Evolutionary conservation across 257 asterid species (phyloP), one percentile per base, ranked within the genome.

Genomic region (Sherardia arvensis): DNA sequence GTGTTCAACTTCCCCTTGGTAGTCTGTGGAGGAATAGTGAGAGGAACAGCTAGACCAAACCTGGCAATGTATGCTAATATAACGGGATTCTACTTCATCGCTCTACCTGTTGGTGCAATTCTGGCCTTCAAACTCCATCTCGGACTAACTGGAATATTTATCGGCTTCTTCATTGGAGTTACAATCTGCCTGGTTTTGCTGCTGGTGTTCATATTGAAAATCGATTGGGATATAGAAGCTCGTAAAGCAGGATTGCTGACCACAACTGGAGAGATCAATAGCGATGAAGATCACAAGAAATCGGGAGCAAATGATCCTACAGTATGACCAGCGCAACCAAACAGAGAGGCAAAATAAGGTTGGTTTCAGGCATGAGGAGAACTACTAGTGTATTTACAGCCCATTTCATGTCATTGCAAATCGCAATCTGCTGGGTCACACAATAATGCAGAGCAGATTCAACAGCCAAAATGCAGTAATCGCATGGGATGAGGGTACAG

Each of bases 21-120:
- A 17, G 99, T 90, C 59, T 84, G 94, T 14, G 97, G 96, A 0
- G 99, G 96, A 51, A 80, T 93, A 2, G 91, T 87, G 66, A 73
- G 97, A 62, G 97, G 99, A 7, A 93, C 96, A 62, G 97, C 92
- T 0, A 32, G 87, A 66, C 97, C 96, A 15, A 79, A 87, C 84
- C 64, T 90, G 7, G 95, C 87, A 12, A 84, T 74, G 74, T 90
- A 85, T 55, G 96, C 97, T 4, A 87, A 83, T 54, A 51, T 90
- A 12, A 72, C 79, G 2, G 97, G 97, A 8, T 90, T 87, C 43
- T 93, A 93, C 61, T 11, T 87, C 59, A 7, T 90, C 60, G 95
- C 90, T 1, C 64, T 93, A 74, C 99, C 99, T 0, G 21, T 81
- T 33, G 92, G 82, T 1, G 86, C 73, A 54, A 65, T 84, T 48